These are phyloP conservation scores for Penicillium sp. DNA, from an alignment of 2,329 filamentous ascomycete species.

Conservation along the genomic window DNA sequence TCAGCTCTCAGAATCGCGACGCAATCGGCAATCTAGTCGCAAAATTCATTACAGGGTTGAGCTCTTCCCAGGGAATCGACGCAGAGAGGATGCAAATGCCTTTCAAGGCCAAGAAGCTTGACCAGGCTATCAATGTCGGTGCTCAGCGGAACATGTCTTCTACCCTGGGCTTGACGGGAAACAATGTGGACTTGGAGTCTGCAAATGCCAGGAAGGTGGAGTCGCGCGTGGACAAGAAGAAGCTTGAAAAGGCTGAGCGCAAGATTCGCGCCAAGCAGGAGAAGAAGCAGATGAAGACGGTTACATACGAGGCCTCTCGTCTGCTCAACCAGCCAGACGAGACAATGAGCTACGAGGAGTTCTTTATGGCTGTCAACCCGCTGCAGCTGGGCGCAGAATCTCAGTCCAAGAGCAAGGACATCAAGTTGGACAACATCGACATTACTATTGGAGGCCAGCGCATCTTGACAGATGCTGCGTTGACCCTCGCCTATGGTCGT, in stretches of 20 bases:
- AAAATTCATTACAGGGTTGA: constrained; percentile 82
- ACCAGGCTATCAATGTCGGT: constrained; percentile 91
- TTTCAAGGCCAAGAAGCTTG: constrained; percentile 74
- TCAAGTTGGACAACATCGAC: constrained; percentile 95
- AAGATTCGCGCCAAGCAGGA: constrained; percentile 98
- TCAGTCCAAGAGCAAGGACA: constrained; percentile 89
- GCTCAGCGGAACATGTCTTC: constrained; percentile 94
- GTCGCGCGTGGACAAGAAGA: constrained; percentile 96
- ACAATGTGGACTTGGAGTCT: constrained; percentile 84
- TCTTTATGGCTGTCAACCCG: constrained; percentile 99
- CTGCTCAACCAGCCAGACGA: constrained; percentile 77
- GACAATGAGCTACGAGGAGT: constrained; percentile 93
- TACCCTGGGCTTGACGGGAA: constrained; percentile 79
- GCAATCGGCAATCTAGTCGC: constrained; percentile 78
- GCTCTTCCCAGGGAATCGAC: constrained; percentile 63
- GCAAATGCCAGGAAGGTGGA: constrained; percentile 91
- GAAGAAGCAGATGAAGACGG: constrained; percentile 96
- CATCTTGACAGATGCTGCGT: constrained; percentile 82
- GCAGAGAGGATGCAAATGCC: constrained; percentile 65
- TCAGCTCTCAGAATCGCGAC: constrained; percentile 64
- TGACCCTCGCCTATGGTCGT: constrained; percentile 86
- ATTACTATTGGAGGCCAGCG: constrained; percentile 83
- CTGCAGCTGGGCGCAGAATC: constrained; percentile 71
- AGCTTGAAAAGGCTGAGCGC: constrained; percentile 95
- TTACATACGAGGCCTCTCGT: constrained; percentile 92